Percentiles rank a stretch among this genome's conserved stretches.
phyloP scores from a whole-genome alignment of 192 early-diverging fungal genomes.

The Backusella liffmaniae region DNA sequence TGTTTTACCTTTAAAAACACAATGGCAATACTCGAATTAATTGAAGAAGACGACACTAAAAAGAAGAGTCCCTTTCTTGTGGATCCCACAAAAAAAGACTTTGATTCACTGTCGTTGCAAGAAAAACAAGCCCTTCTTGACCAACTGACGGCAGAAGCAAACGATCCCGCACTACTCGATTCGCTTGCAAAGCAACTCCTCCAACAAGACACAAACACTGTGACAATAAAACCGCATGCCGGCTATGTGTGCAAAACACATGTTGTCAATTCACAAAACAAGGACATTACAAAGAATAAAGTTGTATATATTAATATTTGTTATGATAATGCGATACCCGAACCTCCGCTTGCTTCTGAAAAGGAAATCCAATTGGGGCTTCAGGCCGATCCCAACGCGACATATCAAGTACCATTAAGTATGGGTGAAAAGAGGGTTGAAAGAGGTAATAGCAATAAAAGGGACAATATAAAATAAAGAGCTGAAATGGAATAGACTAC shows the following conservation, averaged over 20 bases:
- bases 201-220: background rate
- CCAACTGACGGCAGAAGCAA: slow-evolving; percentile 9
- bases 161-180: slow-evolving; percentile 16
- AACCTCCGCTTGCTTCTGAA: slow-evolving; percentile 52
- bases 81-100: background rate
- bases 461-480: background rate
- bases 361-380: slow-evolving; percentile 64
- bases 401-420: slow-evolving; percentile 65
- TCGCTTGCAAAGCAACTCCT: background rate
- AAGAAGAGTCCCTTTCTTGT: slow-evolving; percentile 6
- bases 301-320: slow-evolving; percentile 69
- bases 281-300: slow-evolving; percentile 16
- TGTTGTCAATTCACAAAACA: background rate
- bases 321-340: slow-evolving; percentile 51
- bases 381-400: slow-evolving; percentile 54
- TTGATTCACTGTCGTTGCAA: background rate
- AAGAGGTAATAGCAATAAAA: background rate
- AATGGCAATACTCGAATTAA: slow-evolving; percentile 11
- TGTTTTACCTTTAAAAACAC: background rate
- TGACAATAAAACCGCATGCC: slow-evolving; percentile 17
- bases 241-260: slow-evolving; percentile 27
- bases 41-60: slow-evolving; percentile 1
- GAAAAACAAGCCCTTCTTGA: slow-evolving; percentile 15
- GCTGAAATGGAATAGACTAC: slow-evolving; percentile 39
- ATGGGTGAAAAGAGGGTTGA: slow-evolving; percentile 52